Conservation (phyloP, 306 rosid genomes). For the Ochetophila trinervis region DNA sequence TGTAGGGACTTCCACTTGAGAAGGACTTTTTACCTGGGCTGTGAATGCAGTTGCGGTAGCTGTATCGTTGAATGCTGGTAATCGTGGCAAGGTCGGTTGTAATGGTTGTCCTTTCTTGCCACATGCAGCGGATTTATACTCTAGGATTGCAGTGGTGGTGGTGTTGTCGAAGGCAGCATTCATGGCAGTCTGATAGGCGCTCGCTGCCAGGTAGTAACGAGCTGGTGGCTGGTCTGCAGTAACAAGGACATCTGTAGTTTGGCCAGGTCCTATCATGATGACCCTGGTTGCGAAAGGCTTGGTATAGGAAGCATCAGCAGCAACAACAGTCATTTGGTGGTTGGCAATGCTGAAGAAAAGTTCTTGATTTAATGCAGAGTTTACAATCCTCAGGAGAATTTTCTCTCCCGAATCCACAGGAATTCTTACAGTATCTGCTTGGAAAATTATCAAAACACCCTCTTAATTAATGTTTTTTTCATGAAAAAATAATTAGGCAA, state of each 20-base stretch:
- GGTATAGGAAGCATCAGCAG: constrained; percentile 68
- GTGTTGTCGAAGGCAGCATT: constrained; percentile 91
- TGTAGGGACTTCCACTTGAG: constrained; percentile 39
- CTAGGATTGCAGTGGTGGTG: constrained; percentile 89
- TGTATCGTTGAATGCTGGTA: constrained; percentile 72
- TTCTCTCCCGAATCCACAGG: constrained; percentile 57
- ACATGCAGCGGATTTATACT: constrained; percentile 53
- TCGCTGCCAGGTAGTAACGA: constrained; percentile 72
- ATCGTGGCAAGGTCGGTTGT: constrained; percentile 46
- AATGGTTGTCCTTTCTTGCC: constrained; percentile 29
- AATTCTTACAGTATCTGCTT: constrained; percentile 66
- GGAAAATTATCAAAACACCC: constrained; percentile 3
- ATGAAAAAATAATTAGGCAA: constrained; percentile 1
- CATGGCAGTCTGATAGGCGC: constrained; percentile 64
- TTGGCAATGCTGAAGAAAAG: constrained; percentile 75
- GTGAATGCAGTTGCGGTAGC: constrained; percentile 61
- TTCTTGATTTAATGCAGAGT: constrained; percentile 83
- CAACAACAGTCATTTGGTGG: constrained; percentile 75
- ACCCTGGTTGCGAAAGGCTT: constrained; percentile 64
- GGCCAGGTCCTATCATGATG: constrained; percentile 83
- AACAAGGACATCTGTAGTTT: constrained; percentile 73
- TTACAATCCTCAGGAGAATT: constrained; percentile 65
- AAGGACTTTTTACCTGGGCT: constrained; percentile 50
- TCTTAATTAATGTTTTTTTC: constrained; percentile 3
- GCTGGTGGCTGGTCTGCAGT: constrained; percentile 75